Evolutionary conservation across 2,329 filamentous ascomycete genomes (phyloP), one percentile per base, ranked within the genome.

Genomic region (Colletotrichum lindemuthianum): DNA sequence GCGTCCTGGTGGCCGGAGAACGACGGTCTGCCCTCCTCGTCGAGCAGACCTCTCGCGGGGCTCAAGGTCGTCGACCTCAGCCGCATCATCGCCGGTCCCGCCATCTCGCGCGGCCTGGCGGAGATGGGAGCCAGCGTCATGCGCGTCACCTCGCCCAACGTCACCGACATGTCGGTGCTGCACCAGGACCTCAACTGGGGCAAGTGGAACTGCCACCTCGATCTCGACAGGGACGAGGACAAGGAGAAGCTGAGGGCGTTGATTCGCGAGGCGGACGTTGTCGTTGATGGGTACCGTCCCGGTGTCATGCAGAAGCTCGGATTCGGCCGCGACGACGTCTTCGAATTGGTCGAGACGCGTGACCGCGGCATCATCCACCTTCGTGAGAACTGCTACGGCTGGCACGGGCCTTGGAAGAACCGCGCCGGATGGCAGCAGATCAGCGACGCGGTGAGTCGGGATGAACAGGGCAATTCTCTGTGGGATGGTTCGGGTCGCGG

Each of bases 351-450:
- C 2, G 48, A 57, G 36, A n/a, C 12, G 40, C 58, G 63, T 0
- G 40, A 60, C 10, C 63, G 58, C 11, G 63, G 63, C 74, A 74
- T 84, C 24, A 75, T 86, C 15, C 78, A 83, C 48, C 78, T 81
- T 3, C 72, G 79, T 4, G 83, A 85, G 72, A 85, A 86, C 67
- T 85, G 82, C 69, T 86, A 84, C 65, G 84, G 84, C 0, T 85
- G 78, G 76, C 69, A 83, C 53, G 84, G 83, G 0, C 79, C 80
- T 0, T 82, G 79, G 79, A 71, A 73, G 8, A 72, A 78, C 36
- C 73, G 83, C 4, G 79, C 75, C 41, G 83, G 83, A 1, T 86
- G 83, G 83, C 84, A 86, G 71, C 82, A 84, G 69, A 84, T 86
- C 59, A 79, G 76, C 36, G 82, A 86, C 69, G 79, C 80, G 3